Evolutionary conservation across 306 rosid species (phyloP).

Genomic region (Corylus avellana): DNA sequence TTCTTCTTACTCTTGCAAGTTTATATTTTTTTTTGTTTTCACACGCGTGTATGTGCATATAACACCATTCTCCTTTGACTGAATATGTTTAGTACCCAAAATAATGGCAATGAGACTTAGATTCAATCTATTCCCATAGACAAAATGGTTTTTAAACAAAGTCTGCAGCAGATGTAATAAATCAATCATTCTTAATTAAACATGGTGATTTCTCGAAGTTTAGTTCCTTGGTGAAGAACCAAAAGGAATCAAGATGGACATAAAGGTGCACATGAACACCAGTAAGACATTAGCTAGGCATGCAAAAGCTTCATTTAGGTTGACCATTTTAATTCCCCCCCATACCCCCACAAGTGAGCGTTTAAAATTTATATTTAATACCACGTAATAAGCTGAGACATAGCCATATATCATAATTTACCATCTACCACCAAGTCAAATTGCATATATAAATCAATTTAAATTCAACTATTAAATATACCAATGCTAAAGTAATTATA

Average conservation of each 20-base stretch:
- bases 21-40: background rate
- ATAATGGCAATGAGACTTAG: background rate
- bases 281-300: background rate
- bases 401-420: background rate
- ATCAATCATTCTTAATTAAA: background rate
- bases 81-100: background rate
- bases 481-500: conserved; percentile 97
- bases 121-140: background rate
- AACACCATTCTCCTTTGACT: conserved; percentile 20
- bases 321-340: background rate
- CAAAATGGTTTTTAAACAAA: background rate
- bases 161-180: background rate
- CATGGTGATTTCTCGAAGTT: background rate
- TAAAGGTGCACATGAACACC: background rate
- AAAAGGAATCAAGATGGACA: background rate
- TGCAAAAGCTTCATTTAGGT: background rate
- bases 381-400: background rate
- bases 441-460: conserved; percentile 14
- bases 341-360: no score
- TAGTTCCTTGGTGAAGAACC: background rate
- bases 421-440: conserved; percentile 16
- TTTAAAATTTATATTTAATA: no score
- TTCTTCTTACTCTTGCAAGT: background rate
- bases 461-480: conserved; percentile 34
- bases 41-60: background rate